These are phyloP conservation scores for Agrocybe praecox DNA, from an alignment of 768 basidiomycete genomes.

Conservation along the genomic window DNA sequence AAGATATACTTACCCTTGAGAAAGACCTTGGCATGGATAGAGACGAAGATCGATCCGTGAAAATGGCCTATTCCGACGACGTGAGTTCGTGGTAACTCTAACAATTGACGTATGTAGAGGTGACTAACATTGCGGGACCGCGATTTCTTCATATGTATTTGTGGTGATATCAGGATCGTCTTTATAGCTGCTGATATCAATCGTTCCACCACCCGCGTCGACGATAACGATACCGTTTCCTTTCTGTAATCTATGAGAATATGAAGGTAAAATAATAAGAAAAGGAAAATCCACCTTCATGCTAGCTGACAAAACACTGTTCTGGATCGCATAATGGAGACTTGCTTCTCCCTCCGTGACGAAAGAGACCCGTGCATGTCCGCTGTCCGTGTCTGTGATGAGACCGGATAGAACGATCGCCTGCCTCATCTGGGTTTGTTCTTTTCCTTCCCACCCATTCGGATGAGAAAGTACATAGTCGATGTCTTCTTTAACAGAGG, in stretches of 20 bases:
- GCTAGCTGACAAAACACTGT: slow-evolving; percentile 37
- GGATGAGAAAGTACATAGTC: slow-evolving; percentile 62
- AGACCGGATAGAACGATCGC: slow-evolving; percentile 55
- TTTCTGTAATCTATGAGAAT: background rate
- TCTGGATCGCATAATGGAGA: slow-evolving; percentile 53
- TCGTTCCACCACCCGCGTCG: slow-evolving; percentile 39
- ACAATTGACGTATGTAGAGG: background rate
- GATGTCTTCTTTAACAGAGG: slow-evolving; percentile 34
- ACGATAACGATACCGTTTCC: slow-evolving; percentile 13
- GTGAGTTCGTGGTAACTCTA: background rate
- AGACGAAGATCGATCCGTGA: slow-evolving; percentile 47
- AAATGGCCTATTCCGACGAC: slow-evolving; percentile 35
- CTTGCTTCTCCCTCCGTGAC: slow-evolving; percentile 68
- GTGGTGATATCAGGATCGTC: slow-evolving; percentile 12
- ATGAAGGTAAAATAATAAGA: background rate
- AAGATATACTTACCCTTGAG: slow-evolving; percentile 30
- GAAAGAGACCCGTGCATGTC: slow-evolving; percentile 45
- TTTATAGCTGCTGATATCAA: slow-evolving; percentile 49
- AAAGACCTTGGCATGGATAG: slow-evolving; percentile 33
- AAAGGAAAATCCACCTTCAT: slow-evolving; percentile 21
- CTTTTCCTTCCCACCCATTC: slow-evolving; percentile 63
- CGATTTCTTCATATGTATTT: slow-evolving; percentile 39
- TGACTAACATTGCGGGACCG: slow-evolving; percentile 34
- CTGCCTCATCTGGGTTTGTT: slow-evolving; percentile 54
- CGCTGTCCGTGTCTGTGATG: slow-evolving; percentile 38